Evolutionary conservation across 805 yeast species (phyloP), one percentile per base, ranked within the genome.

Genomic region (Cyberlindnera maritima): DNA sequence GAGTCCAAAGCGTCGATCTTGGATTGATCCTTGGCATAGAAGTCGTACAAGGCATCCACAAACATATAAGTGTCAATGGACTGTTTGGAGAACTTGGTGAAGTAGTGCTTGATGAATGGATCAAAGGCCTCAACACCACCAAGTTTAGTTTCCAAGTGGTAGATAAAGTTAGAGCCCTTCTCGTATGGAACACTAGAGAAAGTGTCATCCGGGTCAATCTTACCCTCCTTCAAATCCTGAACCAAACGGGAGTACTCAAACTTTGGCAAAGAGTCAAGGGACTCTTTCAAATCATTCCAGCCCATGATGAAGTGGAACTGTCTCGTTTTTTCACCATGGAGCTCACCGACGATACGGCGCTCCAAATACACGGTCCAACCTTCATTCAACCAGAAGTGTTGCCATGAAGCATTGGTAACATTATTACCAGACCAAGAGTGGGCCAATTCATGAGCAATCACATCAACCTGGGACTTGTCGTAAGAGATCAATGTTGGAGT

Each of bases 361-460:
- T 90, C 97, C 32, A 90, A 67, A 64, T 90, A 90, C 34, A 90
- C 96, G 6, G 96, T 89, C 96, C 96, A 90, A 32, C 97, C 97
- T 70, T 90, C 97, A 64, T 90, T 90, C 55, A 90, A 76, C 94
- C 96, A 90, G 65, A 90, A 89, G 68, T 89, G 96, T 61, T 88
- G 91, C 94, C 96, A 90, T 0, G 94, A 85, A 58, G 85, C 80
- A 65, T 88, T 90, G 25, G 96, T 90, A 36, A 90, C 96, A 54
- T 89, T 75, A 61, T 90, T 90, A 37, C 97, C 97, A 2, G 88
- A 78, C 95, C 96, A 90, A 35, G 95, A 85, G 65, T 90, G 97
- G 1, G 96, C 91, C 55, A 90, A 75, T 66, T 90, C 97, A 66
- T 90, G 97, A 1, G 96, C 96, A 62, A 90, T 81, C 25, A 90